Conservation (phyloP, 108 stramenopile species). For the Poteriospumella lacustris region DNA sequence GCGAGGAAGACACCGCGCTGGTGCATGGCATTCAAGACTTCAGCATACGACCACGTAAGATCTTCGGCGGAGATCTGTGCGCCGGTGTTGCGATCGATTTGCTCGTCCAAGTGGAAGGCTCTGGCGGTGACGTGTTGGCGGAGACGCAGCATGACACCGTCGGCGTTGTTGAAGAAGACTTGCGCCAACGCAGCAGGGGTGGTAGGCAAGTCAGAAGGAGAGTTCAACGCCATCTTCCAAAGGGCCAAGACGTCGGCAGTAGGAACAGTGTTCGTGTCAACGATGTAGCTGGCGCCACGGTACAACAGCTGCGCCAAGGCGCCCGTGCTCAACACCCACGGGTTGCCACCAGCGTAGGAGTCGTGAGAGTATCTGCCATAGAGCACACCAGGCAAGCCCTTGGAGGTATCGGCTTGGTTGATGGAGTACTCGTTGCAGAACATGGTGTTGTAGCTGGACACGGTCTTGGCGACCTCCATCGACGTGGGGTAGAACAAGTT, state of each 20-base stretch:
- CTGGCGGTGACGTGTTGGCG: constrained; percentile 2
- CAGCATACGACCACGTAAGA: constrained; percentile 31
- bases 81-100: constrained; percentile 28
- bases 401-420: constrained; percentile 13
- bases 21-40: constrained; percentile 22
- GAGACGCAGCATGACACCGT: constrained; percentile 22
- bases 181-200: neutral
- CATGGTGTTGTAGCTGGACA: constrained; percentile 12
- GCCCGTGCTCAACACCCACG: constrained; percentile 20
- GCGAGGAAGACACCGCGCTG: neutral
- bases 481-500: neutral
- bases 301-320: constrained; percentile 16
- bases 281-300: neutral
- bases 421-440: constrained; percentile 23
- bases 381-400: constrained; percentile 26
- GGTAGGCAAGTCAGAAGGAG: neutral
- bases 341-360: constrained; percentile 28
- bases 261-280: neutral
- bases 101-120: constrained; percentile 13
- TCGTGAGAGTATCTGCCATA: constrained; percentile 18
- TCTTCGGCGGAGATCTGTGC: constrained; percentile 19
- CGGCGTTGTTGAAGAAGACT: neutral
- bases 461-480: constrained; percentile 12
- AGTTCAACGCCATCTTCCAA: constrained; percentile 14
- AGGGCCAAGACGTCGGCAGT: neutral